Evolutionary conservation across 306 rosid genomes (phyloP).

Genomic region (Prunus kanzakura): DNA sequence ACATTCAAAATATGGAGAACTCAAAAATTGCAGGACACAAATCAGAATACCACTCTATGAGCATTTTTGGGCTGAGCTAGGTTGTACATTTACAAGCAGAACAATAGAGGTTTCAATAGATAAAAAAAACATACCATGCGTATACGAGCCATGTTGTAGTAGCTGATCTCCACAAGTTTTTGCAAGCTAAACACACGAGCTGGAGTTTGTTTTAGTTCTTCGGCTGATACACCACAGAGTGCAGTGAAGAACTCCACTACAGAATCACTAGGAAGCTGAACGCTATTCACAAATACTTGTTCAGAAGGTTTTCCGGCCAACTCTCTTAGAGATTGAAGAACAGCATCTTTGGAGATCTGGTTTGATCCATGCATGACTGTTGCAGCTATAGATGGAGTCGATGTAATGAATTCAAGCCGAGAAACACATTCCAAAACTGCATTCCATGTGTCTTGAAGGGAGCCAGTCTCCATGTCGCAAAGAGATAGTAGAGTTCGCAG

Average conservation of each 20-base stretch:
- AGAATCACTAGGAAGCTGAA: slow-evolving; percentile 91
- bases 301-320: slow-evolving; percentile 96
- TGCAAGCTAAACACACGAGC: slow-evolving; percentile 99
- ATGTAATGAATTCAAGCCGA: slow-evolving; percentile 82
- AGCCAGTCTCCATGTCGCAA: slow-evolving; percentile 71
- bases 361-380: slow-evolving; percentile 97
- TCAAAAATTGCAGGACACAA: not conserved
- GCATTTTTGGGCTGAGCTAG: no score
- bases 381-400: slow-evolving; percentile 79
- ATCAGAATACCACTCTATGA: not conserved
- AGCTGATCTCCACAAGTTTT: slow-evolving; percentile 98
- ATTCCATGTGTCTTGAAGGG: slow-evolving; percentile 99
- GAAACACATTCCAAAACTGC: slow-evolving; percentile 98
- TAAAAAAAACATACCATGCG: slow-evolving; percentile 68
- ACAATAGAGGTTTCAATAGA: slow-evolving; percentile 13
- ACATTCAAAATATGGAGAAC: not conserved
- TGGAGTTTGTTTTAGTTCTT: slow-evolving; percentile 91
- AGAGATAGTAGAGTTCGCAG: slow-evolving; percentile 72
- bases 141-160: slow-evolving; percentile 98
- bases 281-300: slow-evolving; percentile 92
- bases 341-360: slow-evolving; percentile 92
- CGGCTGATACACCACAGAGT: slow-evolving; percentile 97
- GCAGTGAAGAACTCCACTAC: slow-evolving; percentile 95
- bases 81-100: slow-evolving; percentile 18
- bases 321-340: slow-evolving; percentile 88